Percentiles rank a stretch among this genome's conserved stretches.
phyloP scores from a whole-genome alignment of 768 basidiomycete genomes.

The Amanita pseudoporphyria region DNA sequence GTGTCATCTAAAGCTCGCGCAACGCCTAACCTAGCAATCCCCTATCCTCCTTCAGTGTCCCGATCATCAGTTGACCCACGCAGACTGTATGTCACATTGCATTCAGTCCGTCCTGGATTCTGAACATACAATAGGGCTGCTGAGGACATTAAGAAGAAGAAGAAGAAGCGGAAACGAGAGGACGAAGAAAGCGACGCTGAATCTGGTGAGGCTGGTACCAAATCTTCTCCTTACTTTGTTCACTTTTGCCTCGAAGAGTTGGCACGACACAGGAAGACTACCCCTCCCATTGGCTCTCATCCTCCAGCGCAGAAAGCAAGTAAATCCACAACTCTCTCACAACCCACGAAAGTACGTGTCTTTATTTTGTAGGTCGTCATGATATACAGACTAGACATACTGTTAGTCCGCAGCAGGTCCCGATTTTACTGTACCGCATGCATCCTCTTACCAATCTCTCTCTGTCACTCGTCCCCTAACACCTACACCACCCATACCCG shows the following conservation, averaged over 20 bases:
- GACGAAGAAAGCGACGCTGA: constrained; percentile 64
- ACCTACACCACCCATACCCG: constrained; percentile 55
- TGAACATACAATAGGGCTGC: constrained; percentile 16
- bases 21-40: constrained; percentile 33
- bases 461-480: constrained; percentile 49
- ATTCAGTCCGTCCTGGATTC: not conserved
- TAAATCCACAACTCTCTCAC: constrained; percentile 39
- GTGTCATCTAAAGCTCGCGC: constrained; percentile 35
- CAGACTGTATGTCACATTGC: constrained; percentile 35
- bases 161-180: constrained; percentile 81
- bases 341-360: constrained; percentile 37
- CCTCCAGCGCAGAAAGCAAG: constrained; percentile 40
- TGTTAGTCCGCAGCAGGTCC: constrained; percentile 29
- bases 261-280: constrained; percentile 45
- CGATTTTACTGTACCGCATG: constrained; percentile 52
- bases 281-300: constrained; percentile 38
- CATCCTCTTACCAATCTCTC: constrained; percentile 25
- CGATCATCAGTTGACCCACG: constrained; percentile 56
- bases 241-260: constrained; percentile 27
- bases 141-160: constrained; percentile 65
- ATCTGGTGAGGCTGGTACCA: constrained; percentile 28
- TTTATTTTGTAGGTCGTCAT: not conserved
- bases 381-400: constrained; percentile 1
- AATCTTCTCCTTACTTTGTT: not conserved
- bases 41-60: constrained; percentile 37